Base-by-base conservation (phyloP, 169 alveolate genomes). In the Plasmodium malariae region DNA sequence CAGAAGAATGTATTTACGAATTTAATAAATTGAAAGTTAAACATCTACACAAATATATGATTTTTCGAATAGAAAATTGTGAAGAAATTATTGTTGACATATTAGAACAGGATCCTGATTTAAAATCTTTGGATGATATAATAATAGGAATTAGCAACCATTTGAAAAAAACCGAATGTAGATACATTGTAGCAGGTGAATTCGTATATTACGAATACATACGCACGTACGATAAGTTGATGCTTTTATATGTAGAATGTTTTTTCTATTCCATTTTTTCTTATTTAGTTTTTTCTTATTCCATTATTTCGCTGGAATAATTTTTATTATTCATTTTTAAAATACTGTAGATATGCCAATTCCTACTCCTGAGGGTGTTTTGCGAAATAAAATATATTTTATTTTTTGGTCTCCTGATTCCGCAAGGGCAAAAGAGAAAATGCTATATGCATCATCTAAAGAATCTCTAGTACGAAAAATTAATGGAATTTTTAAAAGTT, bases 181-280 rank as follows among this genome's bases (percentile, higher is more conserved):
- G 91, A 83, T 83, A 83, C 34, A 83, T 83, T 17, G 51, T 83
- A 37, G 91, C 91, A n/a, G 91, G 91, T 83, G 65, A 32, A 36
- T 45, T 37, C 63, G 19, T 68, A 55, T 21, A 49, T 68, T n/a
- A n/a, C n/a, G n/a, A n/a, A n/a, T n/a, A n/a, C n/a, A n/a, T n/a
- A n/a, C n/a, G n/a, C n/a, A n/a, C n/a, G n/a, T n/a, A n/a, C n/a
- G n/a, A n/a, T n/a, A n/a, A n/a, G n/a, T n/a, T n/a, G n/a, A n/a
- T n/a, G n/a, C n/a, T n/a, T n/a, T n/a, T n/a, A n/a, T n/a, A n/a
- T n/a, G n/a, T n/a, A n/a, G n/a, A n/a, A n/a, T n/a, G n/a, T n/a
- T n/a, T n/a, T n/a, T n/a, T n/a, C n/a, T n/a, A n/a, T n/a, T n/a
- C n/a, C n/a, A n/a, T n/a, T n/a, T n/a, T n/a, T n/a, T n/a, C n/a